A percentile compares a stretch with the other conserved stretches of the same genome.
These are phyloP conservation scores for Fusarium tjaetaba DNA, from an alignment of 2,329 filamentous ascomycete species.

Conservation along the genomic window DNA sequence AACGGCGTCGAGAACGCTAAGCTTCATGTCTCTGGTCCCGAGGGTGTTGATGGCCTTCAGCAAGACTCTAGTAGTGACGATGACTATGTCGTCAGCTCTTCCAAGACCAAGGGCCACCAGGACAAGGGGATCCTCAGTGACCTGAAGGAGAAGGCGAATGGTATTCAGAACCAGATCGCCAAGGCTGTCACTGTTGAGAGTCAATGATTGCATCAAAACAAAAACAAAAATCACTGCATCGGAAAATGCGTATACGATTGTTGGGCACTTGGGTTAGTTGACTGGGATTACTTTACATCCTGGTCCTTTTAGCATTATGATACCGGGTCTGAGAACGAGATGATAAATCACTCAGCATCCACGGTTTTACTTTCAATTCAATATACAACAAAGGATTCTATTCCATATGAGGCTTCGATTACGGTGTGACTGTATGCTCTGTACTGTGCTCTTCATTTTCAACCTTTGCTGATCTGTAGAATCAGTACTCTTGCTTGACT, in stretches of 20 bases:
- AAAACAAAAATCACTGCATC: not conserved
- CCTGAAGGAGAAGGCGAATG: conserved; percentile 29
- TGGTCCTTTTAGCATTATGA: conserved; percentile 7
- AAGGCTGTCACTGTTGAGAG: conserved; percentile 28
- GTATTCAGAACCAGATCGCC: conserved; percentile 10
- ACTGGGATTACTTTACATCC: not conserved
- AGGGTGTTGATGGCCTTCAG: conserved; percentile 35
- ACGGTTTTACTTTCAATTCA: conserved; percentile 23
- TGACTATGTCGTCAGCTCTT: conserved; percentile 12
- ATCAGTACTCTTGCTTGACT: accelerated
- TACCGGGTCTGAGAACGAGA: conserved; percentile 32
- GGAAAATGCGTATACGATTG: conserved; percentile 1
- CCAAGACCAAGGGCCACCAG: conserved; percentile 3
- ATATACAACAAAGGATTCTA: conserved; percentile 14
- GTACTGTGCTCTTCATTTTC: accelerated
- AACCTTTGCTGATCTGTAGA: not conserved
- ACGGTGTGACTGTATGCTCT: not conserved
- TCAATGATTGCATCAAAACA: not conserved
- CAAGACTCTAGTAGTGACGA: conserved; percentile 20
- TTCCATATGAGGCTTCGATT: not conserved
- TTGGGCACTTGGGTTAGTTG: not conserved
- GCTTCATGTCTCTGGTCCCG: conserved; percentile 28
- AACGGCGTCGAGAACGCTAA: conserved; percentile 24
- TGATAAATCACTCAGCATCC: conserved; percentile 35
- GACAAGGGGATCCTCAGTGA: conserved; percentile 17